These are phyloP conservation scores for Trichocladium uniseriatum DNA, from an alignment of 495 filamentous ascomycete species.

Conservation along the genomic window DNA sequence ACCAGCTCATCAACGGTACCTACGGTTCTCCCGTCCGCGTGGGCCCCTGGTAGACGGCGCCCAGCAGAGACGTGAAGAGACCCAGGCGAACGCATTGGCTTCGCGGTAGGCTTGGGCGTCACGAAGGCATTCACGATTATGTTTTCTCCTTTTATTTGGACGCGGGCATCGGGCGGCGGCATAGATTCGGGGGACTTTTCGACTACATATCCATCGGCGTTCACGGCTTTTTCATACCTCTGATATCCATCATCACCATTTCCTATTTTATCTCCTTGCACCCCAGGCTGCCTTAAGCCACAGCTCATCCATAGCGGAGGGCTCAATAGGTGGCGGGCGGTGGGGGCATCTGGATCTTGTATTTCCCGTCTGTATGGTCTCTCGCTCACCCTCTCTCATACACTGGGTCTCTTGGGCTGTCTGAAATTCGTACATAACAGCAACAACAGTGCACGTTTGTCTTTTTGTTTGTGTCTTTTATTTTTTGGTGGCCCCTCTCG, in stretches of 20 bases:
- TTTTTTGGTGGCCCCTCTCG: too few relatives aligned
- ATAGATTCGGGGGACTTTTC: slow-evolving; percentile 2
- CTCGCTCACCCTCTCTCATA: background rate
- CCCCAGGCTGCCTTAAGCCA: background rate
- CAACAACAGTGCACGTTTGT: background rate
- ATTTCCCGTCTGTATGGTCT: background rate
- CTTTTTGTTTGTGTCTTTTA: too few relatives aligned
- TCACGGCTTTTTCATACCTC: background rate
- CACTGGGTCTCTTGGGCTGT: background rate
- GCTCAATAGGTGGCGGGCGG: background rate
- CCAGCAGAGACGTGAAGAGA: background rate
- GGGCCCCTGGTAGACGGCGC: slow-evolving; percentile 53
- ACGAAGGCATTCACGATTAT: background rate
- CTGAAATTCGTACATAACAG: background rate
- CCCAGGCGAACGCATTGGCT: background rate
- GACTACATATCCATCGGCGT: slow-evolving; percentile 1
- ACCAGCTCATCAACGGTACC: slow-evolving; percentile 69
- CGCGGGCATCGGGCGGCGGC: background rate
- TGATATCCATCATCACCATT: slow-evolving; percentile 10
- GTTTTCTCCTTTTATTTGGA: background rate
- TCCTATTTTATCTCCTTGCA: slow-evolving; percentile 3
- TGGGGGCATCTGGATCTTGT: background rate
- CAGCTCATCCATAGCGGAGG: too few relatives aligned
- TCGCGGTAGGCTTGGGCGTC: background rate
- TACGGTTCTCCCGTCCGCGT: slow-evolving; percentile 69